Evolutionary conservation across 164 flowering plant species (phyloP).

Genomic region (Tinospora cordifolia): DNA sequence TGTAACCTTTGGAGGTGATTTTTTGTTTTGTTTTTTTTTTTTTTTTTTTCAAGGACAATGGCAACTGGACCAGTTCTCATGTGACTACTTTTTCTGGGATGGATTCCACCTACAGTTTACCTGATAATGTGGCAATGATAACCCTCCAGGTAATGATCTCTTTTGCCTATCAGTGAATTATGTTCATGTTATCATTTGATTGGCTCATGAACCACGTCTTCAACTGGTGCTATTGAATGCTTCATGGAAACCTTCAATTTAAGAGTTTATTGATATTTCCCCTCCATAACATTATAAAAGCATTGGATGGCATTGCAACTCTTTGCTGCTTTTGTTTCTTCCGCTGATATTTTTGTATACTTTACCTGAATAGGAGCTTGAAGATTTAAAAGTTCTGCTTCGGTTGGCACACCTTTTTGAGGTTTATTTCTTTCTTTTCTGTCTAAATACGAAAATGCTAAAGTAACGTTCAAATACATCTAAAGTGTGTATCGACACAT

Average conservation of each 20-base stretch:
- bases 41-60: conserved; percentile 53
- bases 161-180: background rate
- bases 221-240: background rate
- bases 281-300: background rate
- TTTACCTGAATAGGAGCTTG: conserved; percentile 56
- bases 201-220: background rate
- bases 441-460: no score
- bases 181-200: background rate
- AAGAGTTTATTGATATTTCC: no score
- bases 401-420: conserved; percentile 90
- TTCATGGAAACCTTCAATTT: no score
- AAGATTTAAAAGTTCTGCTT: conserved; percentile 71
- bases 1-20: background rate
- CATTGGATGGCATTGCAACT: background rate
- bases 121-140: conserved; percentile 64
- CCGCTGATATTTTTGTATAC: background rate
- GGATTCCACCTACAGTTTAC: conserved; percentile 64
- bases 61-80: conserved; percentile 43
- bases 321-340: background rate
- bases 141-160: conserved; percentile 62
- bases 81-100: conserved; percentile 49
- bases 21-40: conserved; percentile 8
- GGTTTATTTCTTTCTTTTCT: conserved; percentile 34
- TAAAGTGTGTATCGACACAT: no score
- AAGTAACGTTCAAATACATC: no score